These are phyloP conservation scores for Lachnellula suecica DNA, from an alignment of 2,329 filamentous ascomycete genomes.

Conservation along the genomic window DNA sequence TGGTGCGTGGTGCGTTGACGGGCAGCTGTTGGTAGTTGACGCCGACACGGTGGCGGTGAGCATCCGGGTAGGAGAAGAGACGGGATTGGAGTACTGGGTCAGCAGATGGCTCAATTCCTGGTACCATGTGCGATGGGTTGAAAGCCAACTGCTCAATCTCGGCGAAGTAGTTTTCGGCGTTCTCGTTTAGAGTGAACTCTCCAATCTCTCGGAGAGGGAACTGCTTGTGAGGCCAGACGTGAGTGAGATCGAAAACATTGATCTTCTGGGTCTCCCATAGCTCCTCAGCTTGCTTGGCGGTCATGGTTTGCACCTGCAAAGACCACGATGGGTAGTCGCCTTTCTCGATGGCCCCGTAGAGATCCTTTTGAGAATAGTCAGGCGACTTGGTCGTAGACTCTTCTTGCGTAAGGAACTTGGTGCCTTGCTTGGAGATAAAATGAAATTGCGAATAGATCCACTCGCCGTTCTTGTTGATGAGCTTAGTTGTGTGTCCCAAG, in stretches of 20 bases:
- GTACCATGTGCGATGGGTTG: conserved; percentile 62
- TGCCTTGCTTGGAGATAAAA: conserved; percentile 51
- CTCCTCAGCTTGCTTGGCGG: conserved; percentile 49
- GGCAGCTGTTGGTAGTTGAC: conserved; percentile 58
- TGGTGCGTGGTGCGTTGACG: conserved; percentile 37
- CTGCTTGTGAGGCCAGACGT: conserved; percentile 49
- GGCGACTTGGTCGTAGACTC: conserved; percentile 46
- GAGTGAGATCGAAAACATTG: conserved; percentile 54
- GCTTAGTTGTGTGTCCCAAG: conserved; percentile 54
- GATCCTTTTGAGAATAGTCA: conserved; percentile 50
- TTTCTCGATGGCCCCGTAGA: conserved; percentile 51
- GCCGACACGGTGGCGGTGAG: conserved; percentile 55
- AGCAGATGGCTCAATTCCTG: conserved; percentile 65
- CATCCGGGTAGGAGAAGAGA: conserved; percentile 69
- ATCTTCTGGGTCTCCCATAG: conserved; percentile 41
- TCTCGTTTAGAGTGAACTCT: conserved; percentile 47
- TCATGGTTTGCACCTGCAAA: conserved; percentile 52
- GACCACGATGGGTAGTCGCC: conserved; percentile 55
- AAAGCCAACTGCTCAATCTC: conserved; percentile 70
- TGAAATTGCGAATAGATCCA: conserved; percentile 56
- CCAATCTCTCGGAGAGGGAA: conserved; percentile 50
- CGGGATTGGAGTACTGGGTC: conserved; percentile 68
- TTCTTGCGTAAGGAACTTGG: conserved; percentile 49
- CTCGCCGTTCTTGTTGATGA: conserved; percentile 51
- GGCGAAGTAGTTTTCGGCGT: conserved; percentile 56